Evolutionary conservation across 208 protist genomes (phyloP).

Genomic region (Leishmania mexicana): DNA sequence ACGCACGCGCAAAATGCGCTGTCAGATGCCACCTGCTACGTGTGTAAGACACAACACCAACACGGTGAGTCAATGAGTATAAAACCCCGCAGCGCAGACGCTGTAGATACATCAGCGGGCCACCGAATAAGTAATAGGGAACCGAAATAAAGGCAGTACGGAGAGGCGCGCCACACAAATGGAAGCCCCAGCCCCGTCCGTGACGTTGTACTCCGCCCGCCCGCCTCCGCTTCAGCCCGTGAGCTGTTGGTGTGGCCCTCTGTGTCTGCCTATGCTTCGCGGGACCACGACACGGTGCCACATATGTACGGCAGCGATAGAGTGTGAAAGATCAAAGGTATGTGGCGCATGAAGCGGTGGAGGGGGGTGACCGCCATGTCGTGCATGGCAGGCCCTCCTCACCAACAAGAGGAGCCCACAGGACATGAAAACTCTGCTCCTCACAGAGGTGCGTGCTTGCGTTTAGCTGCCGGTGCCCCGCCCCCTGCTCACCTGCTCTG

Average conservation of each 20-base stretch:
- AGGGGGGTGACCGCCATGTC: background rate
- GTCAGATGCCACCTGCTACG: too few relatives aligned
- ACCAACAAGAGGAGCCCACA: background rate
- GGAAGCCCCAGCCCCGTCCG: background rate
- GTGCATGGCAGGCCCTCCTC: background rate
- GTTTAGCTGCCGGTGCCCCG: background rate
- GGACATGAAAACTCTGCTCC: background rate
- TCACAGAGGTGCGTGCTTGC: background rate
- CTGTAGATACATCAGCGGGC: background rate
- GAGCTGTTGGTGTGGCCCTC: background rate
- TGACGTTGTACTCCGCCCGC: background rate
- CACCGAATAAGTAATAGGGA: background rate
- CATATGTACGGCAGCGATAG: background rate
- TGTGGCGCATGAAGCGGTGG: background rate
- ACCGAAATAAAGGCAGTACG: background rate
- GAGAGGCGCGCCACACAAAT: background rate
- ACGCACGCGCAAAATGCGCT: too few relatives aligned
- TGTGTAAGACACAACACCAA: too few relatives aligned
- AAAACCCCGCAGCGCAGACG: background rate
- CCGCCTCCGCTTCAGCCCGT: background rate
- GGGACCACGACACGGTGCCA: background rate
- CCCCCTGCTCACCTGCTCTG: background rate
- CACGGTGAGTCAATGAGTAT: background rate
- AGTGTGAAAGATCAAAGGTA: background rate
- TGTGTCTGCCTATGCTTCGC: too few relatives aligned